Base-by-base conservation (phyloP, 441 rosid genomes). In the Bruguiera hainesii region DNA sequence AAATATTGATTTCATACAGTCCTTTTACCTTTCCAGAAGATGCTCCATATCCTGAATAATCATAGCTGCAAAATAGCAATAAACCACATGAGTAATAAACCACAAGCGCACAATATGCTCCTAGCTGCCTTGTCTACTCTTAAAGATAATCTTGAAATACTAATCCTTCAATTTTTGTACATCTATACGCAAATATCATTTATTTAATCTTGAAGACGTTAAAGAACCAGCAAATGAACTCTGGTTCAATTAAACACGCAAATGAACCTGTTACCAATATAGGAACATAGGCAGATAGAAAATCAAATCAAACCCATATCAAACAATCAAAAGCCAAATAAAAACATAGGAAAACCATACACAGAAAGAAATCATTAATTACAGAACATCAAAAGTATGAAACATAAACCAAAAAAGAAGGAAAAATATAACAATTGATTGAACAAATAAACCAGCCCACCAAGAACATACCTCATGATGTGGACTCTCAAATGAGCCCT, bases 41-140 rank as follows among this genome's bases (percentile, higher is more conserved):
- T 67, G 84, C 97, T 75, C 98, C 98, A 74, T 94, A 94, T 64
- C 98, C 98, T 23, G 98, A 91, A 85, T 94, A 94, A 72, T 94
- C 98, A 73, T 94, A 94, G 79, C 98, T 94, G 89, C 67, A 65
- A 74, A 62, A 78, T 8, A 71, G 5, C 28, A 28, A 29, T 68
- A 56, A 1, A 6, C 10, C 25, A 29, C 31, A 30, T 68, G 13
- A 73, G 50, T n/a, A 23, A 73, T 1, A 28, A 33, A 66, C 16
- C 15, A 31, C 1, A 48, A 48, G 60, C 49, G 50, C 55, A 8
- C 29, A 63, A 56, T 26, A 0, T 31, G 21, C 21, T 53, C 48
- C 65, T 50, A 26, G 67, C 65, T 50, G 39, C 37, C 46, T 42
- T 69, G 26, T 16, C 63, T 11, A 30, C 4, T 3, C 48, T 42